These are phyloP conservation scores for Stachybotrys echinatus DNA, from an alignment of 2,329 filamentous ascomycete species.

Conservation along the genomic window DNA sequence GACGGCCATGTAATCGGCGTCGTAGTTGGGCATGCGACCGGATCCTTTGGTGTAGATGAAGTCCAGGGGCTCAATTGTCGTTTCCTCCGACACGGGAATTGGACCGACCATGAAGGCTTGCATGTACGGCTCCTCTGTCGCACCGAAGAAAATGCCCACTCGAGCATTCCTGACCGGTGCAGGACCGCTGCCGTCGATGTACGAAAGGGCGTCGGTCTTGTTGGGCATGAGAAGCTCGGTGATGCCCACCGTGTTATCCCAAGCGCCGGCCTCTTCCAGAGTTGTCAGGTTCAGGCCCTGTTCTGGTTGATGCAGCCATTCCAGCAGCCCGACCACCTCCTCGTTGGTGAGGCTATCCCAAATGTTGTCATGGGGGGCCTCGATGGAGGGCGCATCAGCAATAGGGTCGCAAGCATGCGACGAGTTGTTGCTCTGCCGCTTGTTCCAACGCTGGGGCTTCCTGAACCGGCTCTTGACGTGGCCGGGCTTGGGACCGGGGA, in stretches of 20 bases:
- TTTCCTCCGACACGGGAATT: conserved; percentile 35
- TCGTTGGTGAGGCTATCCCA: conserved; percentile 31
- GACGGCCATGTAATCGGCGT: conserved; percentile 10
- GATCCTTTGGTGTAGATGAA: conserved; percentile 34
- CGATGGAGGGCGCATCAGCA: background rate
- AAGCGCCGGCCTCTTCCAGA: conserved; percentile 23
- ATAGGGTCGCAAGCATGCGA: background rate
- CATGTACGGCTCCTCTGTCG: conserved; percentile 30
- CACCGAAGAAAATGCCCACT: conserved; percentile 33
- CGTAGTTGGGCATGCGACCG: conserved; percentile 20
- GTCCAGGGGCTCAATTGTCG: conserved; percentile 29
- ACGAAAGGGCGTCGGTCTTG: conserved; percentile 41
- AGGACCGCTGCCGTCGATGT: conserved; percentile 31
- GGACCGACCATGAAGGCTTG: conserved; percentile 44
- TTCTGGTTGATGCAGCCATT: conserved; percentile 31
- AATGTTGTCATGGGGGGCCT: conserved; percentile 34
- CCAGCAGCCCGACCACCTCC: conserved; percentile 30
- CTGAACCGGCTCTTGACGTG: background rate
- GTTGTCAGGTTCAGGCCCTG: conserved; percentile 31
- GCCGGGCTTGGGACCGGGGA: background rate
- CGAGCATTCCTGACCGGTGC: conserved; percentile 37
- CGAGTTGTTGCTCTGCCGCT: background rate
- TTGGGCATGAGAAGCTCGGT: conserved; percentile 33
- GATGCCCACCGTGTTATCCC: conserved; percentile 28
- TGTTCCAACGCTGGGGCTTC: background rate